Conservation (phyloP, 208 protist genomes). For the Blastocrithidia nonstop region DNA sequence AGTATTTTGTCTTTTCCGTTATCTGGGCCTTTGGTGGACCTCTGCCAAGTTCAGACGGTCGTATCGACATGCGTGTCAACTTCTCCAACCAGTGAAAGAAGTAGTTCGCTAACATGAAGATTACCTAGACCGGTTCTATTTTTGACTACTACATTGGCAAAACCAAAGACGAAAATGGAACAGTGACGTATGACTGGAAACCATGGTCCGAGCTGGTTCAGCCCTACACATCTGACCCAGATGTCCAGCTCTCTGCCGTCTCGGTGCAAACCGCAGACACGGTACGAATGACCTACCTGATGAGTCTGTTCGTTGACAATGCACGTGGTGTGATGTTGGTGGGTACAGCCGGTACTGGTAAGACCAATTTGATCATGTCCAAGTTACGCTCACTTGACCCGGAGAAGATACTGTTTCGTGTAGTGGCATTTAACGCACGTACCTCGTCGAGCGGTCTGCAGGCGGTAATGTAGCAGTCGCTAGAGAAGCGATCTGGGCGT, state of each 20-base stretch:
- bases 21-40: constrained; percentile 96
- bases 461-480: constrained; percentile 90
- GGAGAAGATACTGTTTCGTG: constrained; percentile 86
- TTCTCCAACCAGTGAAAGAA: constrained; percentile 95
- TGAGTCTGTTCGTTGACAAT: constrained; percentile 89
- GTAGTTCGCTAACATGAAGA: constrained; percentile 88
- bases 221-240: constrained; percentile 81
- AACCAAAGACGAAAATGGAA: constrained; percentile 67
- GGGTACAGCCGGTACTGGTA: constrained; percentile 94
- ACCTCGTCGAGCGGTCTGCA: constrained; percentile 88
- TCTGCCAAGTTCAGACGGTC: constrained; percentile 89
- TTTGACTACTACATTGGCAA: constrained; percentile 95
- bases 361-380: constrained; percentile 95
- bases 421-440: constrained; percentile 94
- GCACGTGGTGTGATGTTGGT: constrained; percentile 93
- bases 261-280: constrained; percentile 93
- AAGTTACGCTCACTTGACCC: constrained; percentile 86
- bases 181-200: constrained; percentile 72
- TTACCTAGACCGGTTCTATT: constrained; percentile 78
- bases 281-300: constrained; percentile 89
- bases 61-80: constrained; percentile 81
- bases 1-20: constrained; percentile 94
- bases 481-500: constrained; percentile 95
- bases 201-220: constrained; percentile 88
- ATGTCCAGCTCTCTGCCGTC: constrained; percentile 80